Evolutionary conservation across 2,329 filamentous ascomycete genomes (phyloP).

Genomic region (Exophiala sideris): DNA sequence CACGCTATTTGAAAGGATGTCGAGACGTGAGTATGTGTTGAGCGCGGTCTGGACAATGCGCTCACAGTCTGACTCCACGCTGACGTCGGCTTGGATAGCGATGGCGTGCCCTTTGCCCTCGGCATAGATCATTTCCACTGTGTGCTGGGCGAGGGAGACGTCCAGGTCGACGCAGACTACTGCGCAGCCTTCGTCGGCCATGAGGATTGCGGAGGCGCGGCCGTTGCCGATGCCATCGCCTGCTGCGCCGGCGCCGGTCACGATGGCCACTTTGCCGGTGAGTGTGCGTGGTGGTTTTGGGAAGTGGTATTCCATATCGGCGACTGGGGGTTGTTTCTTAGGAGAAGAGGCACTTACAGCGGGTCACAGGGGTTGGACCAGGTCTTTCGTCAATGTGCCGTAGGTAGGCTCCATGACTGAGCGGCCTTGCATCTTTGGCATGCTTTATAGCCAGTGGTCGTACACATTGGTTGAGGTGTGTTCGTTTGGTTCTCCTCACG

Average conservation of each 20-base stretch:
- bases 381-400: too few species aligned
- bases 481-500: background rate
- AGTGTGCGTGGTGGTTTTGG: constrained; percentile 27
- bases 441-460: too few species aligned
- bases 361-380: too few species aligned
- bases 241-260: constrained; percentile 58
- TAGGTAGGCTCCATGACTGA: too few species aligned
- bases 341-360: too few species aligned
- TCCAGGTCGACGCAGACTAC: constrained; percentile 60
- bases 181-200: constrained; percentile 57
- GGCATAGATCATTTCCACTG: constrained; percentile 51
- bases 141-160: constrained; percentile 49
- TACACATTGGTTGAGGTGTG: too few species aligned
- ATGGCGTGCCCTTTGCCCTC: constrained; percentile 42
- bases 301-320: constrained; percentile 20
- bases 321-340: too few species aligned
- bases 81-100: constrained; percentile 54
- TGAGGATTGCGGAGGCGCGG: constrained; percentile 55
- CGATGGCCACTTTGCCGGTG: constrained; percentile 42
- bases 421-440: too few species aligned
- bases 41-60: constrained; percentile 41
- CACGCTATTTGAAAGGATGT: constrained; percentile 65
- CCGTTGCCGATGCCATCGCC: constrained; percentile 61
- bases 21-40: constrained; percentile 52
- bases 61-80: constrained; percentile 51